Base-by-base conservation (phyloP, 1,284 basidiomycete species). In the Tylopilus sp. region DNA sequence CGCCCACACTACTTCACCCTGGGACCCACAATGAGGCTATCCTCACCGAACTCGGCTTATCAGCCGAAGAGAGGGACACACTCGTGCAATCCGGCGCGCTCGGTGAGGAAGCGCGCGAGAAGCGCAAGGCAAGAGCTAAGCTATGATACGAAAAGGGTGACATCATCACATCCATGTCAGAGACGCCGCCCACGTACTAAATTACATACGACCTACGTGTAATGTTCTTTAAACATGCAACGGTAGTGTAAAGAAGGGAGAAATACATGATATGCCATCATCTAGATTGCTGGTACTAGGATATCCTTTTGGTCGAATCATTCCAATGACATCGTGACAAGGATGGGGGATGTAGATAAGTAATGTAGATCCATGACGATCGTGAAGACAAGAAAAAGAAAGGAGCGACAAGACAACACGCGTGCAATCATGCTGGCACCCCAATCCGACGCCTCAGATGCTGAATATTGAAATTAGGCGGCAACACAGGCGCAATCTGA, bases 11-110 rank as follows among this genome's bases (percentile, higher is more conserved):
- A 20, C 61, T 85, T n/a, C 40, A 61, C 17, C 73, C 79, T 4
- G 86, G 85, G 24, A 57, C 72, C 28, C 81, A 88, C 61, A 85
- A 78, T 8, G 61, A 73, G 10, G 78, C 79, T 41, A 73, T 85
- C 39, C 69, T 86, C 26, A 57, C 50, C 20, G 82, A 82, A 58
- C 55, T 80, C 28, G 81, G 80, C 1, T 40, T 82, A 15, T 69
- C 65, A 14, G 61, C 65, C n/a, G 57, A 57, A 14, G 73, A 81
- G 53, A 62, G 70, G 44, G 60, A 59, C 45, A 51, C 59, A 46
- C 72, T 85, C 52, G 61, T 66, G 7, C 55, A 60, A 19, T 74
- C 77, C 0, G 81, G 81, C 22, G 78, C 76, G 6, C 66, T 84
- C 17, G 74, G 72, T 25, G 59, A 66, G 47, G 62, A 66, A 28